A percentile compares a stretch with the other conserved stretches of the same genome.
Evolutionary conservation across 805 yeast species (phyloP).

Genomic region (Sugiyamaella mastotermitis): DNA sequence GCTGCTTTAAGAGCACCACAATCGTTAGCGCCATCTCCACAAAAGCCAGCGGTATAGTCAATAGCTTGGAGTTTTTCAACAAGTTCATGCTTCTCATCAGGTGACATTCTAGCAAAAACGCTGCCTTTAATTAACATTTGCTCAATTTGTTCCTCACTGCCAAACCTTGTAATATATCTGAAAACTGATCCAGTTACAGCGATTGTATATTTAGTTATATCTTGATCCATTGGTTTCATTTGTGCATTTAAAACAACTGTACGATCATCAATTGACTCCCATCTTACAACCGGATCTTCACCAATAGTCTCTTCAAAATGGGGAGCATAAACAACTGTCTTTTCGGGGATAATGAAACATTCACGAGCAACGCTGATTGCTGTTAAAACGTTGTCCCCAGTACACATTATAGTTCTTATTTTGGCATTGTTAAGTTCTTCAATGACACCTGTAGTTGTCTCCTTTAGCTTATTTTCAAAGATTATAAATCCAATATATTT

Average conservation of each 20-base stretch:
- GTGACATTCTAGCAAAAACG: slow-evolving; percentile 95
- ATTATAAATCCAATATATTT: slow-evolving; percentile 82
- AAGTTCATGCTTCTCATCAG: slow-evolving; percentile 95
- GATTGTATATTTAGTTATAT: slow-evolving; percentile 45
- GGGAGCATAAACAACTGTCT: slow-evolving; percentile 56
- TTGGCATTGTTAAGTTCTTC: slow-evolving; percentile 56
- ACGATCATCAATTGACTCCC: slow-evolving; percentile 40
- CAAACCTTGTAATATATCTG: slow-evolving; percentile 55
- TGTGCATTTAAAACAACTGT: slow-evolving; percentile 52
- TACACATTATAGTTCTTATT: slow-evolving; percentile 88
- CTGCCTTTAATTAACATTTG: slow-evolving; percentile 66
- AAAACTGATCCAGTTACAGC: slow-evolving; percentile 95
- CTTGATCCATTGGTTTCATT: slow-evolving; percentile 42
- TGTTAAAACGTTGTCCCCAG: slow-evolving; percentile 93
- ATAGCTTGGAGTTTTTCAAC: slow-evolving; percentile 78
- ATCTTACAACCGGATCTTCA: slow-evolving; percentile 20
- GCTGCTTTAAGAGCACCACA: slow-evolving; percentile 98
- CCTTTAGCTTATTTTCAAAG: slow-evolving; percentile 85
- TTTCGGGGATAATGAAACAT: slow-evolving; percentile 55
- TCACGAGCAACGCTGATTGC: slow-evolving; percentile 91
- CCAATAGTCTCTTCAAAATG: slow-evolving; percentile 41
- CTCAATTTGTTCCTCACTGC: slow-evolving; percentile 39
- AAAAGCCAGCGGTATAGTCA: slow-evolving; percentile 92
- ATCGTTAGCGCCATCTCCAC: slow-evolving; percentile 99
- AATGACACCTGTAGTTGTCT: slow-evolving; percentile 58